Evolutionary conservation across 2,329 filamentous ascomycete genomes (phyloP).

Genomic region (Pyricularia grisea): DNA sequence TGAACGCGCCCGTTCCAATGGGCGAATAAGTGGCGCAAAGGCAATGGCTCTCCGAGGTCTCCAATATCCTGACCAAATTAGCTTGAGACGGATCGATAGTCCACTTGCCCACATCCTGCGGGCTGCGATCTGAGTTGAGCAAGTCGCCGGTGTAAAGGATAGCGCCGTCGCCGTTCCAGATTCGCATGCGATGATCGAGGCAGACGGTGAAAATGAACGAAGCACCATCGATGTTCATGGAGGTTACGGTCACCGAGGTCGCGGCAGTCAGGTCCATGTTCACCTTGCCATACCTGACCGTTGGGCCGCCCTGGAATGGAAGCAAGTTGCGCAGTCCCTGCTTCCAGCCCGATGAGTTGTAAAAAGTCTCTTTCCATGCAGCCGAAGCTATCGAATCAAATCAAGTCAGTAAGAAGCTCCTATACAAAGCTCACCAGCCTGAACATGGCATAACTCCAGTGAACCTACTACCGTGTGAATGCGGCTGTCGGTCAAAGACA

Average conservation of each 20-base stretch:
- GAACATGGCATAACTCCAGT: not conserved
- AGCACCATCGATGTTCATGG: conserved; percentile 37
- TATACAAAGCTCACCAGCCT: not conserved
- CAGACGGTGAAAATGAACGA: conserved; percentile 68
- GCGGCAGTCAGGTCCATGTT: conserved; percentile 61
- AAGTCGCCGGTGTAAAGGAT: conserved; percentile 72
- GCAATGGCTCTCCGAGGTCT: conserved; percentile 40
- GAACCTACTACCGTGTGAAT: conserved; percentile 33
- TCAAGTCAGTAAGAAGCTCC: not conserved
- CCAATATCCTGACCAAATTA: conserved; percentile 66
- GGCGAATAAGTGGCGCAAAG: conserved; percentile 78
- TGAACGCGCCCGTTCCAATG: conserved; percentile 81
- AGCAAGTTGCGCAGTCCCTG: conserved; percentile 58
- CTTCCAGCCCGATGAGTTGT: conserved; percentile 64
- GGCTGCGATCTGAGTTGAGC: conserved; percentile 54
- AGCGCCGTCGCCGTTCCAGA: conserved; percentile 83
- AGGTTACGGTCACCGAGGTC: conserved; percentile 48
- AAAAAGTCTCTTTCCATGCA: conserved; percentile 63
- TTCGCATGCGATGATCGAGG: conserved; percentile 77
- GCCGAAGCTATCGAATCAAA: conserved; percentile 5
- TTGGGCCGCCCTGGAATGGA: conserved; percentile 55
- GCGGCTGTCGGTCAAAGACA: conserved; percentile 51
- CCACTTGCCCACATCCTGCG: conserved; percentile 63
- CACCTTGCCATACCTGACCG: conserved; percentile 51
- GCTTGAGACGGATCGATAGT: conserved; percentile 70